Conservation (phyloP, 1,284 basidiomycete species). For the Apiotrichum akiyoshidainum region DNA sequence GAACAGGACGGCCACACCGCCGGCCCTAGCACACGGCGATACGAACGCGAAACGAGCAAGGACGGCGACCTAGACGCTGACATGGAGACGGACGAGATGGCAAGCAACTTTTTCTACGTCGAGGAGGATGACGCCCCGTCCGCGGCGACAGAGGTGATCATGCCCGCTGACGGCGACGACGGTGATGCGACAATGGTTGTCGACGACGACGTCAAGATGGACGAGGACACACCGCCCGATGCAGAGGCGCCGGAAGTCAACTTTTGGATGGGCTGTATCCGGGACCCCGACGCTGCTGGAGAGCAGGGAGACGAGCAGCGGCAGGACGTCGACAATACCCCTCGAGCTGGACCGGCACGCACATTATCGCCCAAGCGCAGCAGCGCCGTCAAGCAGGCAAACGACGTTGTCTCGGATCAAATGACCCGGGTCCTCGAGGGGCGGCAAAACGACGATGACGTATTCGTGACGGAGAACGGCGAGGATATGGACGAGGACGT, state of each 20-base stretch:
- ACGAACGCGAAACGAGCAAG: neutral
- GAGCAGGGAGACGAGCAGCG: constrained; percentile 31
- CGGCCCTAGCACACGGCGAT: neutral
- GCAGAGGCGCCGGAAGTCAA: constrained; percentile 12
- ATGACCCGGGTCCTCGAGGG: constrained; percentile 15
- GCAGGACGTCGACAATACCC: constrained; percentile 53
- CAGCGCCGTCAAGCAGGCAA: neutral
- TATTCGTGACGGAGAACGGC: neutral
- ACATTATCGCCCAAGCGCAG: neutral
- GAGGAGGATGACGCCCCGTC: constrained; percentile 6
- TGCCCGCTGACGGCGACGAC: neutral
- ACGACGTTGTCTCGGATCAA: neutral
- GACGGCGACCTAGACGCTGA: neutral
- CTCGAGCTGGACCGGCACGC: constrained; percentile 50
- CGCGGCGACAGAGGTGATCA: constrained; percentile 1
- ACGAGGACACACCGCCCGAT: constrained; percentile 21
- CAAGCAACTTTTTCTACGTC: constrained; percentile 13
- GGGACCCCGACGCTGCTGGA: constrained; percentile 28
- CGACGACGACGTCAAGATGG: constrained; percentile 41
- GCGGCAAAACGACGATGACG: neutral
- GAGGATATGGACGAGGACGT: constrained; percentile 5
- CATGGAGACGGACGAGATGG: neutral
- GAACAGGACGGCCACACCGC: too few species aligned
- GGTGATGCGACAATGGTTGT: constrained; percentile 20
- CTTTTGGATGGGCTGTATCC: constrained; percentile 36